These are phyloP conservation scores for Vitis amurensis DNA, from an alignment of 164 flowering plant genomes.

Conservation along the genomic window DNA sequence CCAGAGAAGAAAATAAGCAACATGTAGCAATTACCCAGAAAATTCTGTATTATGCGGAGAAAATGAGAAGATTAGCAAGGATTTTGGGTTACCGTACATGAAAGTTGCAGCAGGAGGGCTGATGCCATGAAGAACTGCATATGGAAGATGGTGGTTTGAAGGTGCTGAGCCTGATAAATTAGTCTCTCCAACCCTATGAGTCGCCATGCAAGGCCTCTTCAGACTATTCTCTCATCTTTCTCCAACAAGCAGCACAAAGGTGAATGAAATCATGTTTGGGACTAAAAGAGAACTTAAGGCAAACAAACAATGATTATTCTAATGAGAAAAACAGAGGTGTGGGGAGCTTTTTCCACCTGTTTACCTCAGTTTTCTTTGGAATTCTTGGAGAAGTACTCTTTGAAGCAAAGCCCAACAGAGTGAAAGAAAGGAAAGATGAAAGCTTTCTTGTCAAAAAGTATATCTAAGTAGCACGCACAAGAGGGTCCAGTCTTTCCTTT, in stretches of 20 bases:
- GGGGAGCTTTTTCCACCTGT: background rate
- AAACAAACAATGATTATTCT: background rate
- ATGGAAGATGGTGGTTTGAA: slow-evolving; percentile 58
- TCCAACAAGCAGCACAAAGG: slow-evolving; percentile 9
- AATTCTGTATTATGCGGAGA: background rate
- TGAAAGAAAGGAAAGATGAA: slow-evolving; percentile 20
- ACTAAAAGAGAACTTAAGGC: background rate
- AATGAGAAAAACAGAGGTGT: slow-evolving; percentile 8
- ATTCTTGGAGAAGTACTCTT: slow-evolving; percentile 3
- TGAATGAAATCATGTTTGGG: background rate
- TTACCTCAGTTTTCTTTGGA: slow-evolving; percentile 11
- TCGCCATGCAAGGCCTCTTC: slow-evolving; percentile 70
- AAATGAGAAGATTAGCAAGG: background rate
- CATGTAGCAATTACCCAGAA: background rate
- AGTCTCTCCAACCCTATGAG: slow-evolving; percentile 65
- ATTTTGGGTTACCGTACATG: slow-evolving; percentile 38
- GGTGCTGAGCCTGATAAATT: slow-evolving; percentile 67
- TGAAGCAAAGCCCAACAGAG: background rate
- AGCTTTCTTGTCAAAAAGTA: slow-evolving; percentile 45
- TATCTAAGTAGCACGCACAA: slow-evolving; percentile 15
- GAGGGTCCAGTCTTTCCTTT: slow-evolving; percentile 42
- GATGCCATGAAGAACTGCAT: slow-evolving; percentile 56
- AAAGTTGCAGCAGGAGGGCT: slow-evolving; percentile 42
- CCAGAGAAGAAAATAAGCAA: background rate
- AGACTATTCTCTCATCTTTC: slow-evolving; percentile 29